These are phyloP conservation scores for Clarireedia sp. DNA, from an alignment of 2,329 filamentous ascomycete species.

Conservation along the genomic window DNA sequence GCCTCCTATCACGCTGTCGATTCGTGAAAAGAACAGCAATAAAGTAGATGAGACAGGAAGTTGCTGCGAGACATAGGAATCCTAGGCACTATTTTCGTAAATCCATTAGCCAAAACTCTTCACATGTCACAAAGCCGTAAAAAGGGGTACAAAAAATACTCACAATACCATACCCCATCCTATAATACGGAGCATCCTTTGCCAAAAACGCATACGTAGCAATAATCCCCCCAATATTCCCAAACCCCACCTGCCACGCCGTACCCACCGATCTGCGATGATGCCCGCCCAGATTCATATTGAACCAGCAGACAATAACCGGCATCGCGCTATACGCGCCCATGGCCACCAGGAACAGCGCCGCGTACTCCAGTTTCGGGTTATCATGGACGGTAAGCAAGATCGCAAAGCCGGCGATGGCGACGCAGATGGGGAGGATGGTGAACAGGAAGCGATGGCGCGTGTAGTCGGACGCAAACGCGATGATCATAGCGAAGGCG, in stretches of 20 bases:
- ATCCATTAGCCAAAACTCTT: neutral
- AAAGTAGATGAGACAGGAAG: slow-evolving; percentile 54
- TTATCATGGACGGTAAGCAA: slow-evolving; percentile 65
- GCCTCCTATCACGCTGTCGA: slow-evolving; percentile 43
- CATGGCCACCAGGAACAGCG: slow-evolving; percentile 73
- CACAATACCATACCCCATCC: slow-evolving; percentile 63
- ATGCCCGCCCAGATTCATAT: slow-evolving; percentile 71
- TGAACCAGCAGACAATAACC: slow-evolving; percentile 75
- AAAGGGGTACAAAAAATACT: neutral
- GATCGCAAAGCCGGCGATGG: slow-evolving; percentile 68
- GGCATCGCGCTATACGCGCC: slow-evolving; percentile 86
- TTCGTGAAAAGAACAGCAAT: slow-evolving; percentile 53
- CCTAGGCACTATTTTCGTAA: slow-evolving; percentile 43
- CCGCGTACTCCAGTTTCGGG: slow-evolving; percentile 61
- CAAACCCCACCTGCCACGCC: slow-evolving; percentile 72
- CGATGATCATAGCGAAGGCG: slow-evolving; percentile 67
- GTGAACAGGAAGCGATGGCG: slow-evolving; percentile 70
- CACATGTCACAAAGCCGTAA: neutral
- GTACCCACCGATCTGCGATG: slow-evolving; percentile 61
- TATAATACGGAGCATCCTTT: slow-evolving; percentile 61
- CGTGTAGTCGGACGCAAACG: slow-evolving; percentile 61
- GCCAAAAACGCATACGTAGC: slow-evolving; percentile 62
- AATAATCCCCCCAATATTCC: slow-evolving; percentile 73
- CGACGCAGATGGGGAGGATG: slow-evolving; percentile 57
- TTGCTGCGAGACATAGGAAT: slow-evolving; percentile 61